Evolutionary conservation across 2,329 filamentous ascomycete genomes (phyloP).

Genomic region (Xylogone sp.): DNA sequence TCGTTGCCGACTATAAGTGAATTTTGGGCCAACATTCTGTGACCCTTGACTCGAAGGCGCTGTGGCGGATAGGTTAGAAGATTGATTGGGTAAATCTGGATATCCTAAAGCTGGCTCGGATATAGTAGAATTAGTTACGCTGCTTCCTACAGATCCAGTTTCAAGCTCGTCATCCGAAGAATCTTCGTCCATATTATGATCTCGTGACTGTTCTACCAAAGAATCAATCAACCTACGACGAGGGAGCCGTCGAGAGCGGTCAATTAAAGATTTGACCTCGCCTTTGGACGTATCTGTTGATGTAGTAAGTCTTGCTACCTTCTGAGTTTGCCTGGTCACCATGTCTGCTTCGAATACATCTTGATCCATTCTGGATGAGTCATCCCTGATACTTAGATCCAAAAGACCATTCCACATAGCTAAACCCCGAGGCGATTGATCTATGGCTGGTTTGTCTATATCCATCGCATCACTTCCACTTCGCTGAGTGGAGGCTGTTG

Average conservation of each 20-base stretch:
- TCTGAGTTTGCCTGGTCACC: neutral
- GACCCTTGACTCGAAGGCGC: conserved; percentile 20
- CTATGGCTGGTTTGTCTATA: conserved; percentile 7
- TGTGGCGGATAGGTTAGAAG: neutral
- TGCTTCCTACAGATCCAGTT: neutral
- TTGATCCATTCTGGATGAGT: neutral
- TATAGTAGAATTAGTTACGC: neutral
- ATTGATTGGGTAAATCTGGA: neutral
- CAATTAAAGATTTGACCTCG: neutral
- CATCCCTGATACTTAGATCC: conserved; percentile 7
- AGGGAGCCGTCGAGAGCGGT: conserved; percentile 8
- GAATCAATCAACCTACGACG: conserved; percentile 29
- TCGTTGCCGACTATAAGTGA: conserved; percentile 29
- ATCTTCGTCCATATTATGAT: conserved; percentile 7
- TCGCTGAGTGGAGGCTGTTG: conserved; percentile 11
- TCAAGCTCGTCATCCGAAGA: conserved; percentile 8
- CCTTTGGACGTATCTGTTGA: neutral
- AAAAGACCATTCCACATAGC: conserved; percentile 25
- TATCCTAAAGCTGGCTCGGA: conserved; percentile 4
- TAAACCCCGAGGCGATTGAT: conserved; percentile 21
- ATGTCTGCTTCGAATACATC: neutral
- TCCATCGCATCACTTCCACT: conserved; percentile 20
- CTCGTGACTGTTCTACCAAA: conserved; percentile 24
- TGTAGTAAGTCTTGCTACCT: neutral
- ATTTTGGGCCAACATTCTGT: conserved; percentile 24